phyloP scores from a whole-genome alignment of 768 basidiomycete genomes.

The Tylopilus felleus region DNA sequence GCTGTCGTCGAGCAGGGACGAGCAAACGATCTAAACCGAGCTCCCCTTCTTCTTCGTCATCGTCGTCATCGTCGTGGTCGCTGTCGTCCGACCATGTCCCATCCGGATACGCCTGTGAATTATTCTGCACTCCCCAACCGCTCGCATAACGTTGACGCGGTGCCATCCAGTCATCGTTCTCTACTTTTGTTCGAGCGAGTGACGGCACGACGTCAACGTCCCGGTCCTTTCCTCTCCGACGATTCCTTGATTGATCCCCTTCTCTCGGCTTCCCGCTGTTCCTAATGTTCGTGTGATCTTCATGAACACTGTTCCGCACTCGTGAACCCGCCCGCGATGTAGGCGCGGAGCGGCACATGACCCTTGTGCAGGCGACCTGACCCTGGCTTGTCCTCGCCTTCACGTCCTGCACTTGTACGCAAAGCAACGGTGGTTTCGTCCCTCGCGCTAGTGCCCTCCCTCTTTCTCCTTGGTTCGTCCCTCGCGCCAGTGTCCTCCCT shows the following conservation, averaged over 20 bases:
- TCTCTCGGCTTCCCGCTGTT: constrained; percentile 26
- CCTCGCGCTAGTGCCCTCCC: constrained; percentile 9
- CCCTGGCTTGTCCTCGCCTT: constrained; percentile 29
- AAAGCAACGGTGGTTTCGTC: constrained; percentile 33
- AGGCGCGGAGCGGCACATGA: constrained; percentile 69
- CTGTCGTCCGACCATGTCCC: constrained; percentile 22
- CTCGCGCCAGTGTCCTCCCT: constrained; percentile 9
- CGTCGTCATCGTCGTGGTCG: constrained; percentile 36
- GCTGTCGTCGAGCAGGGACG: constrained; percentile 67
- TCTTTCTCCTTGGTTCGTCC: constrained; percentile 16
- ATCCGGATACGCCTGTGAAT: constrained; percentile 12
- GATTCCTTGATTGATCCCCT: constrained; percentile 15
- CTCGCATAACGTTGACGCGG: constrained; percentile 33
- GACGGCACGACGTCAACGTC: constrained; percentile 48
- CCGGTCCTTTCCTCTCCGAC: constrained; percentile 28
- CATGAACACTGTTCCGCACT: constrained; percentile 27
- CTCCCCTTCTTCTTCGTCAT: constrained; percentile 53
- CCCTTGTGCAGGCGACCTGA: constrained; percentile 49
- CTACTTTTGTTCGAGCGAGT: constrained; percentile 56
- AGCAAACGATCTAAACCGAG: constrained; percentile 64
- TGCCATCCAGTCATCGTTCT: constrained; percentile 53
- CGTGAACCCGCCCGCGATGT: constrained; percentile 57
- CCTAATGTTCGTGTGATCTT: constrained; percentile 9
- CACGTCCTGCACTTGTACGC: constrained; percentile 31
- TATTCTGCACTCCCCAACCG: constrained; percentile 30